These are phyloP conservation scores for Carex arenaria DNA, from an alignment of 202 grass and related monocot species.

Conservation along the genomic window DNA sequence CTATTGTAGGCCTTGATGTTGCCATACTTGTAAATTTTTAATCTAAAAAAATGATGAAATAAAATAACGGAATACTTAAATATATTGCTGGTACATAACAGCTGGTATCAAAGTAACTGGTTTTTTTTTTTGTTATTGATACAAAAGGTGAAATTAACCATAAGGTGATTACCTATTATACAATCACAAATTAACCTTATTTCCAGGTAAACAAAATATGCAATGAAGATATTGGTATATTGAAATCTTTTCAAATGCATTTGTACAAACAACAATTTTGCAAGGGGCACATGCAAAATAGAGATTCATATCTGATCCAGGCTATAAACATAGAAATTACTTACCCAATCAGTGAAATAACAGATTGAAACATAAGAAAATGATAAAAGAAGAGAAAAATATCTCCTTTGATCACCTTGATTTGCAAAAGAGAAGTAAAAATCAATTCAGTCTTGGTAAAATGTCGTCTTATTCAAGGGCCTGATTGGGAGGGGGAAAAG, in stretches of 20 bases:
- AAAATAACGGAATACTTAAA: background rate
- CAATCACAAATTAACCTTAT: background rate
- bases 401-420: conserved; percentile 10
- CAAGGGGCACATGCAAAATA: background rate
- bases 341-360: background rate
- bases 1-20: conserved; percentile 21
- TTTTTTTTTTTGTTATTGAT: background rate
- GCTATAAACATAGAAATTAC: background rate
- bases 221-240: background rate
- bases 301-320: background rate
- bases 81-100: background rate
- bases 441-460: background rate
- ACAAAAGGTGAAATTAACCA: background rate
- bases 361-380: background rate
- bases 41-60: background rate
- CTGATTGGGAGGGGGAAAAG: conserved; percentile 2
- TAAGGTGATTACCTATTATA: background rate
- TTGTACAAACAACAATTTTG: background rate
- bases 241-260: background rate
- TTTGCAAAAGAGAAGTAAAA: background rate
- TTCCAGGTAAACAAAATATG: background rate
- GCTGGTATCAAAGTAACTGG: background rate
- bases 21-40: conserved; percentile 15
- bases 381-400: background rate
- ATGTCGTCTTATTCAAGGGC: background rate